Conservation (phyloP, 1,139 yeast species). For the Sugiyamaella grinbergsii region DNA sequence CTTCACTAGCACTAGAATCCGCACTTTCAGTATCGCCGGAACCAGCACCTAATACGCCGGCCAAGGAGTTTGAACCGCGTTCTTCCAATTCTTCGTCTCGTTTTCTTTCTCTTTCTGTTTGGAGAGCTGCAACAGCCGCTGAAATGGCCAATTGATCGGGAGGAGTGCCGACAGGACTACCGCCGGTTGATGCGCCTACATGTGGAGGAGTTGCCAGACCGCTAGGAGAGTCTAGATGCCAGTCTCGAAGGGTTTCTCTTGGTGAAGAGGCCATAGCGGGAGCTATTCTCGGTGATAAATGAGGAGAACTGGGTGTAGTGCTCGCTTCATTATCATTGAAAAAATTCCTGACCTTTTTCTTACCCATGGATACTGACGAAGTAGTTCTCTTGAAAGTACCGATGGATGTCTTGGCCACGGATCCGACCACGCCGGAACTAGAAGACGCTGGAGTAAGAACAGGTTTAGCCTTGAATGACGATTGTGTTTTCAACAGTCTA, state of each 20-base stretch:
- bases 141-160: constrained; percentile 10
- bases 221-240: constrained; percentile 6
- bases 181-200: neutral
- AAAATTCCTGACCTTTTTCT: constrained; percentile 9
- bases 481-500: constrained; percentile 11
- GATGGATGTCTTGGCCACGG: neutral
- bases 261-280: constrained; percentile 1
- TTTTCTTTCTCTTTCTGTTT: neutral
- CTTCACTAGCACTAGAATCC: constrained; percentile 21
- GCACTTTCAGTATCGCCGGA: constrained; percentile 17
- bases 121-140: constrained; percentile 13
- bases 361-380: constrained; percentile 9
- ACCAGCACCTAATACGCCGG: constrained; percentile 5
- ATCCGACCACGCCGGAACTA: neutral
- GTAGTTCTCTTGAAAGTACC: constrained; percentile 11
- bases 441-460: neutral
- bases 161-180: constrained; percentile 4
- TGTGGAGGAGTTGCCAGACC: constrained; percentile 1
- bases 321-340: constrained; percentile 15
- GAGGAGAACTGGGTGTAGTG: constrained; percentile 13
- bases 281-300: constrained; percentile 4
- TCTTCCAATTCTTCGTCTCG: neutral
- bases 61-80: constrained; percentile 2
- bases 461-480: constrained; percentile 8
- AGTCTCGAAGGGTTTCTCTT: constrained; percentile 5